phyloP scores from a whole-genome alignment of 768 basidiomycete genomes.

The Hysterangium stoloniferum region DNA sequence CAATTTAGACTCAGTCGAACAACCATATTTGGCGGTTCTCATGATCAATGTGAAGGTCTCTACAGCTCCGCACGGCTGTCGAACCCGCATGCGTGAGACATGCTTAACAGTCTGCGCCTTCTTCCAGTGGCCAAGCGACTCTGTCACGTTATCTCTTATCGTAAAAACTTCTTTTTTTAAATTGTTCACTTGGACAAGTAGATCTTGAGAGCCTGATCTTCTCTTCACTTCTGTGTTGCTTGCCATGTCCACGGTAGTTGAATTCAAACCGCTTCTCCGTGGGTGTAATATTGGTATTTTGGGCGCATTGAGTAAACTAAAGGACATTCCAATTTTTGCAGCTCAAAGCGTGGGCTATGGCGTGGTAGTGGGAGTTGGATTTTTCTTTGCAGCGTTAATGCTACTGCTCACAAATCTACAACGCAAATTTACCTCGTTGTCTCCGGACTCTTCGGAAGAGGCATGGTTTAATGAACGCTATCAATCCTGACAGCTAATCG shows the following conservation, averaged over 20 bases:
- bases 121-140: no score
- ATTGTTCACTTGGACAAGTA: no score
- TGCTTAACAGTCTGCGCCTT: no score
- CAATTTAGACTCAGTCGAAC: no score
- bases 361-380: slow-evolving; percentile 42
- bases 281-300: not conserved
- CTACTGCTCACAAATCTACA: slow-evolving; percentile 37
- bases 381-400: slow-evolving; percentile 44
- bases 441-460: slow-evolving; percentile 40
- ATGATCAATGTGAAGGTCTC: no score
- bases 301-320: not conserved
- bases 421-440: slow-evolving; percentile 38
- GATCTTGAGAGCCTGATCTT: no score
- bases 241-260: slow-evolving; percentile 10
- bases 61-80: no score
- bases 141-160: no score
- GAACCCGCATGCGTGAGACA: no score
- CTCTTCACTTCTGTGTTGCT: no score
- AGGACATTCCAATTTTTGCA: slow-evolving; percentile 16
- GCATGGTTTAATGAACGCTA: slow-evolving; percentile 21
- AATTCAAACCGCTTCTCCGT: slow-evolving; percentile 36
- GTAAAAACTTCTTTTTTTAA: no score
- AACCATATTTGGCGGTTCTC: no score
- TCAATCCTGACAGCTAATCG: not conserved
- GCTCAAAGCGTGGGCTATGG: slow-evolving; percentile 43